phyloP scores from a whole-genome alignment of 202 grass and related monocot genomes.

The Zoysia matrella region DNA sequence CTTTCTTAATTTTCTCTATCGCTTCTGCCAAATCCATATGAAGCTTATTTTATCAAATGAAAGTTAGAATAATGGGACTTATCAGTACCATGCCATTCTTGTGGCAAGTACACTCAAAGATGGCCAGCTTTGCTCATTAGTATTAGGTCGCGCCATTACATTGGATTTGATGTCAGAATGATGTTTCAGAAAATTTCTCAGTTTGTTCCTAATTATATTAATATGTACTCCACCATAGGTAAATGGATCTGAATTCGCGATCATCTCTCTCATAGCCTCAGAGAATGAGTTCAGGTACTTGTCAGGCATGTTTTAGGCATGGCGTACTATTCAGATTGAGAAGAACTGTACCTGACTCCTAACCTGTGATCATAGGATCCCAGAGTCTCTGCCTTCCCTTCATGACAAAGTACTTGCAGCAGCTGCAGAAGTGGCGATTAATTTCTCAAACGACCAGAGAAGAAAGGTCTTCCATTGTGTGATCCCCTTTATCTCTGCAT shows the following conservation, averaged over 20 bases:
- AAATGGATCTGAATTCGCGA: constrained; percentile 82
- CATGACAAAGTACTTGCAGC: constrained; percentile 95
- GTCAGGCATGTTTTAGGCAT: constrained; percentile 34
- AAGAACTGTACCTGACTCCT: neutral
- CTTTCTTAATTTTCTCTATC: constrained; percentile 27
- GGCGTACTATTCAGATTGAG: constrained; percentile 22
- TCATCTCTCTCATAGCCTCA: constrained; percentile 71
- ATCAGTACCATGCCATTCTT: constrained; percentile 30
- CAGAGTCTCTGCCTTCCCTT: constrained; percentile 85
- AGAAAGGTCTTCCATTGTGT: constrained; percentile 61
- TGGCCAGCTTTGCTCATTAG: neutral
- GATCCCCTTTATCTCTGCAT: neutral
- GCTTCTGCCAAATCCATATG: constrained; percentile 19
- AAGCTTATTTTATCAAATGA: constrained; percentile 26
- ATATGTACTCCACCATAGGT: constrained; percentile 48
- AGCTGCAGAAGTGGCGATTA: constrained; percentile 80
- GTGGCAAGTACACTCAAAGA: constrained; percentile 27
- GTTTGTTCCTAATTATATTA: constrained; percentile 14
- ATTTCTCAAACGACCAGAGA: constrained; percentile 68
- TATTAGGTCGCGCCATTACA: neutral
- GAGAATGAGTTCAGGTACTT: constrained; percentile 87
- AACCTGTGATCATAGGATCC: constrained; percentile 63
- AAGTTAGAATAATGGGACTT: neutral
- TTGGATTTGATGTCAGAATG: constrained; percentile 14
- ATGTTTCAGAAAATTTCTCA: constrained; percentile 14